Evolutionary conservation across 352 stramenopile genomes (phyloP).

Genomic region (Halophytophthora batemanensis): DNA sequence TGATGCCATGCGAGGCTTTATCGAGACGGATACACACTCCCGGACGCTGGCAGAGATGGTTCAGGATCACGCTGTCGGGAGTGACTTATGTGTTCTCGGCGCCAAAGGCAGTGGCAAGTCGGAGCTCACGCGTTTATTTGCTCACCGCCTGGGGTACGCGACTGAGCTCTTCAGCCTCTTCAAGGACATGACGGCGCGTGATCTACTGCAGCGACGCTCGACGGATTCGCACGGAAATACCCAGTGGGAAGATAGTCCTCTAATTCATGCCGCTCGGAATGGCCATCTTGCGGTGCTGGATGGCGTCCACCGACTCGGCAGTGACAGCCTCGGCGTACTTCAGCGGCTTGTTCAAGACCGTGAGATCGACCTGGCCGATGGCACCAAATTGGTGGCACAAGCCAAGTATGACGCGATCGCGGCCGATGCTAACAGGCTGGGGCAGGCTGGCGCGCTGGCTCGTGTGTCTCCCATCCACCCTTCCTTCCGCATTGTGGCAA

Average conservation of each 20-base stretch:
- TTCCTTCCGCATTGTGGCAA: slow-evolving; percentile 87
- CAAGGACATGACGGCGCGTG: slow-evolving; percentile 91
- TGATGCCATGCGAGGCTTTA: slow-evolving; percentile 35
- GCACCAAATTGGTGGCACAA: slow-evolving; percentile 70
- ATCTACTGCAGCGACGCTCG: slow-evolving; percentile 88
- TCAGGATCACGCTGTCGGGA: slow-evolving; percentile 71
- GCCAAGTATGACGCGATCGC: slow-evolving; percentile 55
- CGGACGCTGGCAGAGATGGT: slow-evolving; percentile 64
- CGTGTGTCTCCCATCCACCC: slow-evolving; percentile 78
- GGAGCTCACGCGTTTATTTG: slow-evolving; percentile 60
- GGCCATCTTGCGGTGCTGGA: slow-evolving; percentile 90
- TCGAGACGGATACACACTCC: slow-evolving; percentile 57
- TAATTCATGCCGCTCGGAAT: slow-evolving; percentile 85
- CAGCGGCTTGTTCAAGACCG: slow-evolving; percentile 86
- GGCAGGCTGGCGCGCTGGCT: slow-evolving; percentile 8
- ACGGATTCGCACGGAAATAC: slow-evolving; percentile 89
- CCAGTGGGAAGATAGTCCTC: slow-evolving; percentile 89
- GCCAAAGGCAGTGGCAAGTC: slow-evolving; percentile 86
- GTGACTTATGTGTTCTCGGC: slow-evolving; percentile 79
- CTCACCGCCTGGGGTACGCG: slow-evolving; percentile 72
- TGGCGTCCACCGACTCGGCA: slow-evolving; percentile 90
- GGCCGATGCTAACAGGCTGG: slow-evolving; percentile 9
- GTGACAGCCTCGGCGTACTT: slow-evolving; percentile 88
- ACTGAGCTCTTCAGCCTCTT: slow-evolving; percentile 91
- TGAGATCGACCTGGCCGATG: slow-evolving; percentile 88